Evolutionary conservation across 345 rosid species (phyloP).

Genomic region (Salix brachista): DNA sequence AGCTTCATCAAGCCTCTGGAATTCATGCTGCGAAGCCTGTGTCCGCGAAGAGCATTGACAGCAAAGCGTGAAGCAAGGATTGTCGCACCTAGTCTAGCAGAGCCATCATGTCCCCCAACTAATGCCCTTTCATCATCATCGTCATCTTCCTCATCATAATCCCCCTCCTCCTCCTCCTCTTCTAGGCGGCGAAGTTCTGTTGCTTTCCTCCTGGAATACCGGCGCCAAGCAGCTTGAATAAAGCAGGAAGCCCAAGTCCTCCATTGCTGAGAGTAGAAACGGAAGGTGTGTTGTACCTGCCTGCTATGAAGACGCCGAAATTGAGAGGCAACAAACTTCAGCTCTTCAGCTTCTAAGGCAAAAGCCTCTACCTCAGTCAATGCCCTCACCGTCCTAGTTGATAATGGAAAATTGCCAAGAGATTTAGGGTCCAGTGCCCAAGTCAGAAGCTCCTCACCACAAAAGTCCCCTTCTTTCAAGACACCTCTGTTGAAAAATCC

Average conservation of each 20-base stretch:
- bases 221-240: constrained; percentile 76
- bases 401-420: constrained; percentile 51
- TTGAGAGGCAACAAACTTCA: constrained; percentile 81
- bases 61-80: constrained; percentile 74
- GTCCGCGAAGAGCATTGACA: constrained; percentile 58
- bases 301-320: constrained; percentile 84
- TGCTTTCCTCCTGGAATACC: constrained; percentile 52
- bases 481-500: constrained; percentile 75
- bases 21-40: constrained; percentile 29
- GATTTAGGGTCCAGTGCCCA: constrained; percentile 81
- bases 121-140: constrained; percentile 30
- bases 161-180: constrained; percentile 39
- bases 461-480: constrained; percentile 71
- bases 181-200: constrained; percentile 46
- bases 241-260: constrained; percentile 87
- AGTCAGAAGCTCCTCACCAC: constrained; percentile 76
- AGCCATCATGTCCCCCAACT: constrained; percentile 11
- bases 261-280: constrained; percentile 94
- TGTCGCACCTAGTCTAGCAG: constrained; percentile 57
- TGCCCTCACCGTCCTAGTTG: constrained; percentile 64
- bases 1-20: constrained; percentile 36
- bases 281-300: constrained; percentile 78
- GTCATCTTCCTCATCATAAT: constrained; percentile 5
- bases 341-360: constrained; percentile 80
- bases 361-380: constrained; percentile 80